These are phyloP conservation scores for Taphrina wiesneri DNA, from an alignment of 1,139 yeast species.

Conservation along the genomic window DNA sequence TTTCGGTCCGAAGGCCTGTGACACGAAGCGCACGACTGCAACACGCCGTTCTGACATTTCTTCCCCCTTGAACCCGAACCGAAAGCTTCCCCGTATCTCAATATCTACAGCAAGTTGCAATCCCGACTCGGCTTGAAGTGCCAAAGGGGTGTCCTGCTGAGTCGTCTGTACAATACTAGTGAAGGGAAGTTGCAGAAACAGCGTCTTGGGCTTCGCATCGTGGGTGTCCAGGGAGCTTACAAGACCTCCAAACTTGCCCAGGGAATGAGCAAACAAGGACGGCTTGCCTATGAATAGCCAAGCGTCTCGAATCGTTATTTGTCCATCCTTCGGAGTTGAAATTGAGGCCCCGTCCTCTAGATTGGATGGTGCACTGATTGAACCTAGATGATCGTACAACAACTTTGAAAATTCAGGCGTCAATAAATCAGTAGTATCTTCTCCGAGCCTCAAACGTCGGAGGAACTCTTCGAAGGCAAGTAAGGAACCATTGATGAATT, in stretches of 20 bases:
- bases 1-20: slow-evolving; percentile 15
- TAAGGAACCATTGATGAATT: slow-evolving; percentile 24
- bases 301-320: slow-evolving; percentile 21
- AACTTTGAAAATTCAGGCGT: slow-evolving; percentile 2
- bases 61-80: slow-evolving; percentile 11
- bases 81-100: slow-evolving; percentile 11
- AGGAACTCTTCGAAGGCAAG: slow-evolving; percentile 25
- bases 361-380: slow-evolving; percentile 1
- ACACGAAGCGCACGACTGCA: slow-evolving; percentile 20
- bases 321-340: slow-evolving; percentile 6
- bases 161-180: slow-evolving; percentile 17
- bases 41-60: slow-evolving; percentile 5
- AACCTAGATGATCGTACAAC: slow-evolving; percentile 5
- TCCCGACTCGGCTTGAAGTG: slow-evolving; percentile 15
- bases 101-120: slow-evolving; percentile 19
- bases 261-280: neutral
- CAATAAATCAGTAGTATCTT: slow-evolving; percentile 2
- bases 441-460: slow-evolving; percentile 13
- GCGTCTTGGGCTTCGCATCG: slow-evolving; percentile 13
- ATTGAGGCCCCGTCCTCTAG: slow-evolving; percentile 16
- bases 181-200: slow-evolving; percentile 22
- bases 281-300: slow-evolving; percentile 20
- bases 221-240: slow-evolving; percentile 5
- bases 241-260: slow-evolving; percentile 21
- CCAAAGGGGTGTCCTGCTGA: slow-evolving; percentile 14